Conservation (phyloP, 371 early-diverging fungal species). For the Funneliformis caledonium region DNA sequence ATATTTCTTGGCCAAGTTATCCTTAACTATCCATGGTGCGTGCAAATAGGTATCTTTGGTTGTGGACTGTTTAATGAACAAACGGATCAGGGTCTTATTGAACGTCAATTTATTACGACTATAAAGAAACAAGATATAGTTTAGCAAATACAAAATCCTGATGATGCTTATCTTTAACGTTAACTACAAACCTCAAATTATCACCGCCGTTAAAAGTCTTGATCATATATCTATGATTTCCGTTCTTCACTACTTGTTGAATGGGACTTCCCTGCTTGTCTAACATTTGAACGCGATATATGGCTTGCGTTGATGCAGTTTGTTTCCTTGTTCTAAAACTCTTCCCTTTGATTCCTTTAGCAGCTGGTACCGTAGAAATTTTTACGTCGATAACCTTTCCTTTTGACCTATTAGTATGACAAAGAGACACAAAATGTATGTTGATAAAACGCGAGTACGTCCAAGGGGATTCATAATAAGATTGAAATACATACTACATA, state of each 20-base stretch:
- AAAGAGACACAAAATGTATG: not conserved
- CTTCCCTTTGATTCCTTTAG: not conserved
- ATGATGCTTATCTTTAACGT: not conserved
- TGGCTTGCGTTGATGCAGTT: too few species aligned
- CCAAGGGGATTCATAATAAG: not conserved
- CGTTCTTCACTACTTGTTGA: not conserved
- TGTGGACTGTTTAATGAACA: slow-evolving; percentile 24
- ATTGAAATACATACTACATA: not conserved
- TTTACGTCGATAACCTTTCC: not conserved
- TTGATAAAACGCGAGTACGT: not conserved
- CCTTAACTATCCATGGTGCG: slow-evolving; percentile 33
- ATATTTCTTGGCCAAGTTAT: slow-evolving; percentile 18
- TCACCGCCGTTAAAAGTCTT: slow-evolving; percentile 5
- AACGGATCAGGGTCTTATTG: slow-evolving; percentile 25
- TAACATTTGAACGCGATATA: slow-evolving; percentile 10
- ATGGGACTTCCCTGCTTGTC: not conserved
- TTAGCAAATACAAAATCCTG: not conserved
- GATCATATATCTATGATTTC: not conserved
- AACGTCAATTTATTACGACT: slow-evolving; percentile 25
- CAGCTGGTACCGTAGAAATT: not conserved
- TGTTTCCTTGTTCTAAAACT: not conserved
- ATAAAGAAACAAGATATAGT: not conserved
- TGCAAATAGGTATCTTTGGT: slow-evolving; percentile 21
- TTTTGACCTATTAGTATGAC: not conserved
- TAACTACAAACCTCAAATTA: not conserved